phyloP scores from a whole-genome alignment of 371 early-diverging fungal species.

The Apophysomyces ossiformis region DNA sequence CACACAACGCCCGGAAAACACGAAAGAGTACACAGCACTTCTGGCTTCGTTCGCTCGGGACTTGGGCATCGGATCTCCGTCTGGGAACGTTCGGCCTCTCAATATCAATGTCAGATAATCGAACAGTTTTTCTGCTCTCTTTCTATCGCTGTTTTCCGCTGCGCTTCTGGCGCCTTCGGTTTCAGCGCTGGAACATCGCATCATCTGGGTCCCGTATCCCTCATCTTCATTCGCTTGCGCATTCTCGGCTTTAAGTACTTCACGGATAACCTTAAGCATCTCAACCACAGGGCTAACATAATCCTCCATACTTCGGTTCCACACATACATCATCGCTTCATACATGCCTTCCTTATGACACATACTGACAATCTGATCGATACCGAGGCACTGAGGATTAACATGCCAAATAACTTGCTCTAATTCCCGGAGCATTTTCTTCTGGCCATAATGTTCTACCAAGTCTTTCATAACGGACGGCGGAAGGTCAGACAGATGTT shows the following conservation, averaged over 20 bases:
- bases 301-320: slow-evolving; percentile 77
- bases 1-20: slow-evolving; percentile 75
- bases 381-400: slow-evolving; percentile 73
- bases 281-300: slow-evolving; percentile 83
- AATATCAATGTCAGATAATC: slow-evolving; percentile 74
- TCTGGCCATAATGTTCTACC: slow-evolving; percentile 62
- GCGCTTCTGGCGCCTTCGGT: slow-evolving; percentile 13
- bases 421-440: slow-evolving; percentile 59
- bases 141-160: slow-evolving; percentile 32
- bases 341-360: slow-evolving; percentile 70
- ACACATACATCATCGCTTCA: slow-evolving; percentile 80
- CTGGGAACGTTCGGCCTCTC: slow-evolving; percentile 77
- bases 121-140: slow-evolving; percentile 68
- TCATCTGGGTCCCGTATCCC: background rate
- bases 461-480: slow-evolving; percentile 77
- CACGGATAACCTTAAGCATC: slow-evolving; percentile 66
- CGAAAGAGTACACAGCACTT: slow-evolving; percentile 78
- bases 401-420: slow-evolving; percentile 81
- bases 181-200: slow-evolving; percentile 22
- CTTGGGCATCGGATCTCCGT: slow-evolving; percentile 55
- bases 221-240: slow-evolving; percentile 4
- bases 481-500: slow-evolving; percentile 60
- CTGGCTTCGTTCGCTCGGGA: slow-evolving; percentile 69
- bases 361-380: slow-evolving; percentile 71
- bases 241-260: slow-evolving; percentile 48